Base-by-base conservation (phyloP, 2,329 filamentous ascomycete genomes). In the Pseudophaeomoniella oleicola region DNA sequence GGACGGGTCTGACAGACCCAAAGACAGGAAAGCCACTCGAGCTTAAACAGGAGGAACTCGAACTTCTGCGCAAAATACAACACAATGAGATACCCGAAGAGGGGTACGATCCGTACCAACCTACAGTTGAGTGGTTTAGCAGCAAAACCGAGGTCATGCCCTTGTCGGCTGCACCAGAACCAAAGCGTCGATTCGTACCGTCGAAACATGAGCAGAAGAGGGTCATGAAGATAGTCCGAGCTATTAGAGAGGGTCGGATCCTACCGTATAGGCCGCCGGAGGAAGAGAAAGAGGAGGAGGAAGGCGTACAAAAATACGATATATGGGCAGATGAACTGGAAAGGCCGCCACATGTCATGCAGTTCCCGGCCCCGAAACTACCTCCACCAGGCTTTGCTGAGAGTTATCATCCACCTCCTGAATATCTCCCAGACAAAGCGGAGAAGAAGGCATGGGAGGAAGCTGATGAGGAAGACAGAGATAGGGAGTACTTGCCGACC, bases 131-230 rank as follows among this genome's bases (percentile, higher is more conserved):
- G 50, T 98, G 86, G 66, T 98, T 96, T 57, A 90, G 85, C 9
- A 80, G 83, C 44, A 79, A 86, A 49, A 72, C 81, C 53, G 90
- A 98, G 61, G 78, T 81, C 44, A 96, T 98, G 87, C 90, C 90
- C 11, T 59, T 98, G 39, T 94, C 85, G 54, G 80, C 87, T 32
- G 90, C 90, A 1, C 90, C 90, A 4, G 90, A 98, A 55, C 90
- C 90, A 1, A 98, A 98, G 64, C 74, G 90, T 44, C 78, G 90
- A 49, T 98, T 96, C 56, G 65, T 98, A 6, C 90, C 92, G 4
- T 96, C 88, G 33, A 96, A 94, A 60, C 85, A 98, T 57, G 90
- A 98, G 60, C 81, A 84, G 19, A 94, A 94, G 66, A 76, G 87
- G 39, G 75, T 98, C 36, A 94, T 94, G 75, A 96, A 98, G 64